Percentiles rank a stretch among this genome's conserved stretches.
Conservation (phyloP, 352 stramenopile genomes). For the Lagenidium giganteum region DNA sequence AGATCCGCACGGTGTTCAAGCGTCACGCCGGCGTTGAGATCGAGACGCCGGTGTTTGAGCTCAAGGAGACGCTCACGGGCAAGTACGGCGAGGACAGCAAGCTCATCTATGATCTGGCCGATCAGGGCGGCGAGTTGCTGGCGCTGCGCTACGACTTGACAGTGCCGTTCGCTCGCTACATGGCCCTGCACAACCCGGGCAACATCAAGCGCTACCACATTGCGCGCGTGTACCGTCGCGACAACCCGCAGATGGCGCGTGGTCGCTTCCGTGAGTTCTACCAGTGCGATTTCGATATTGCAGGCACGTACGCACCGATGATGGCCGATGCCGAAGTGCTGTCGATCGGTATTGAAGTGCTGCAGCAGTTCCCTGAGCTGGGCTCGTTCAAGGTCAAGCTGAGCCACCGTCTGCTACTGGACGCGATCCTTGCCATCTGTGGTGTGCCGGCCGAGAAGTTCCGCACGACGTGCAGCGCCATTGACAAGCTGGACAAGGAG, state of each 20-base stretch:
- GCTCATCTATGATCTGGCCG: conserved; percentile 98
- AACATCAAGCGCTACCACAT: conserved; percentile 99
- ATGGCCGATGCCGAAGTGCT: conserved; percentile 96
- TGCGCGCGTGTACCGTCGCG: conserved; percentile 94
- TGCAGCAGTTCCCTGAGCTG: conserved; percentile 83
- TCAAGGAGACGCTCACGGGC: conserved; percentile 98
- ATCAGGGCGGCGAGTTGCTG: conserved; percentile 96
- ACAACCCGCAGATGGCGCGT: conserved; percentile 92
- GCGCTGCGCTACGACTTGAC: conserved; percentile 97
- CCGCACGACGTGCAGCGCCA: conserved; percentile 96
- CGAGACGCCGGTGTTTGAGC: conserved; percentile 97
- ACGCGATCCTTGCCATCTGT: conserved; percentile 97
- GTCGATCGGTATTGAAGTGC: conserved; percentile 91
- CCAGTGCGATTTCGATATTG: conserved; percentile 99
- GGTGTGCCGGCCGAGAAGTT: conserved; percentile 97
- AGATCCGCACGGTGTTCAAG: conserved; percentile 97
- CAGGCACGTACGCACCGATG: conserved; percentile 94
- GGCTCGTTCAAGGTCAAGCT: conserved; percentile 96
- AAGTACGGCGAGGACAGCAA: conserved; percentile 99
- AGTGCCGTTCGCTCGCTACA: conserved; percentile 97
- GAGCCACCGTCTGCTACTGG: conserved; percentile 95
- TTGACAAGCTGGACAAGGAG: conserved; percentile 99
- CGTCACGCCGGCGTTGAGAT: conserved; percentile 98
- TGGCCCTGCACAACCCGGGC: conserved; percentile 95
- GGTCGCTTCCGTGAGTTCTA: conserved; percentile 99